These are phyloP conservation scores for Xerocomus minutiporus DNA, from an alignment of 1,284 basidiomycete genomes.

Conservation along the genomic window DNA sequence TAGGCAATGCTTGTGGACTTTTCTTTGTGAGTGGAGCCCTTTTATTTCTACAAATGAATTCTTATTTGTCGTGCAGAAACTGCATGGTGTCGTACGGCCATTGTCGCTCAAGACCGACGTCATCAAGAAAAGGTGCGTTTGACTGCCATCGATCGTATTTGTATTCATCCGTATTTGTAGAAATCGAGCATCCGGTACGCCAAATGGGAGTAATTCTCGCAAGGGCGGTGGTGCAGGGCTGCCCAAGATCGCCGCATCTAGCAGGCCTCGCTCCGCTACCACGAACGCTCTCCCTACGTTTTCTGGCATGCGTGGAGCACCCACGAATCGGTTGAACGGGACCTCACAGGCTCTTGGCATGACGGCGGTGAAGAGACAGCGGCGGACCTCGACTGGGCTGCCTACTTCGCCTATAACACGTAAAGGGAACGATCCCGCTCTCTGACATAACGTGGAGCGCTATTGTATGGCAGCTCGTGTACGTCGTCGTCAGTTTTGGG, in stretches of 20 bases:
- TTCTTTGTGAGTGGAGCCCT: constrained; percentile 70
- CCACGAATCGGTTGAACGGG: constrained; percentile 31
- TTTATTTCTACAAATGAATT: constrained; percentile 7
- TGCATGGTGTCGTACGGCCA: constrained; percentile 92
- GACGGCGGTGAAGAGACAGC: constrained; percentile 69
- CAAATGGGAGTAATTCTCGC: constrained; percentile 52
- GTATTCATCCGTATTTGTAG: constrained; percentile 36
- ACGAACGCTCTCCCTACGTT: constrained; percentile 52
- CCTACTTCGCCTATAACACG: constrained; percentile 36
- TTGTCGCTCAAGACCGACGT: constrained; percentile 94
- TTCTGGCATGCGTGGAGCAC: constrained; percentile 39
- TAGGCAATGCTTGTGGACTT: constrained; percentile 82
- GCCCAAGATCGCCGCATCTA: constrained; percentile 68
- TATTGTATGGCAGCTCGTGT: constrained; percentile 6
- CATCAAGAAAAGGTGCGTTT: constrained; percentile 86
- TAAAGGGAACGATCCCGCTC: constrained; percentile 30
- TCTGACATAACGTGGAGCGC: constrained; percentile 10
- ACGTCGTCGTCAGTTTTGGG: neutral
- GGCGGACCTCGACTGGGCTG: constrained; percentile 62
- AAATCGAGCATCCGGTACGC: constrained; percentile 73
- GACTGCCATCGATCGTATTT: neutral
- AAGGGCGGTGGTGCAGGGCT: constrained; percentile 51
- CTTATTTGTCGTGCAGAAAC: constrained; percentile 56
- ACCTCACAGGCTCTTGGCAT: constrained; percentile 29
- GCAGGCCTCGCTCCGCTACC: constrained; percentile 45